Base-by-base conservation (phyloP, 2,329 filamentous ascomycete species). In the Cladorrhinum sp. region DNA sequence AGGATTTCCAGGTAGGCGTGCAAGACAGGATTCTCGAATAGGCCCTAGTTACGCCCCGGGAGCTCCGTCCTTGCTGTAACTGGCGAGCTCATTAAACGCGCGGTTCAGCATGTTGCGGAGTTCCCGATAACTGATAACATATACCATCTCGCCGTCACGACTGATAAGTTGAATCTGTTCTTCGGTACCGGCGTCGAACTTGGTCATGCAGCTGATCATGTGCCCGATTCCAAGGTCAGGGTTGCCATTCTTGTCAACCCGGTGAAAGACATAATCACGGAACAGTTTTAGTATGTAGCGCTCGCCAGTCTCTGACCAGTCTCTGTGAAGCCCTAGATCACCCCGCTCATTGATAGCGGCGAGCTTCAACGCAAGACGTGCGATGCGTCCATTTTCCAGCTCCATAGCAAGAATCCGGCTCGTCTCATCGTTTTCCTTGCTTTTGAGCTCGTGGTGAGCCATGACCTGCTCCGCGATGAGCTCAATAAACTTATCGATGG, bases 231-330 rank as follows among this genome's bases (percentile, higher is more conserved):
- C 91, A 4, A 96, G 81, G 1, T 93, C 88, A 0, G 95, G 90
- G 57, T 90, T 89, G 13, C 92, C 92, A 60, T 91, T 86, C 27
- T 85, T 83, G 72, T 98, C 92, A 12, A 97, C 92, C 70, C 96
- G 93, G 74, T 99, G 95, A 76, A 98, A 99, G 45, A 97, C 91
- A 69, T 96, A 98, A 75, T 99, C 95, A 54, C 95, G 86, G 79
- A 98, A 98, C 8, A 99, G 83, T 76, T 96, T 97, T 65, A 99
- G 81, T 72, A 91, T 90, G 73, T 96, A 98, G 25, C 93, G 86
- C 69, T 96, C 92, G 24, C 93, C 93, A 52, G 90, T 95, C 74
- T 98, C 93, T 3, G 92, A 91, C 93, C 95, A 99, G 53, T 85
- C 81, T 0, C 82, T 78, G 63, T 93, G 89, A 45, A 87, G 86